Evolutionary conservation across 2,329 filamentous ascomycete genomes (phyloP), one percentile per base, ranked within the genome.

Genomic region (Beauveria rudraprayagi): DNA sequence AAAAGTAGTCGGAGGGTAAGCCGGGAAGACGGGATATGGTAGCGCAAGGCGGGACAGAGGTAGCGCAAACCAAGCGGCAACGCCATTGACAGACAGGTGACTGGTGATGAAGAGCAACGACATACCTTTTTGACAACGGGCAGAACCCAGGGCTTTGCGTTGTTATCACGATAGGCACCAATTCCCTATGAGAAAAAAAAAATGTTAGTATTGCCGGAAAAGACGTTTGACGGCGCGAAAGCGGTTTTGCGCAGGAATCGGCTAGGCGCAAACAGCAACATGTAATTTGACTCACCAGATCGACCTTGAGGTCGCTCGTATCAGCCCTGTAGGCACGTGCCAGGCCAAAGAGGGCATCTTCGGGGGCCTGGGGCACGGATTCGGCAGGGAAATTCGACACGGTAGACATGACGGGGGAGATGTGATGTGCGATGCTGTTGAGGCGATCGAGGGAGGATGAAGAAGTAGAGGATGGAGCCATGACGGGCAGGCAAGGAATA

Each of bases 91-190:
- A 22, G 19, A 28, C 14, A 44, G 8, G 40, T 22, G 34, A 10
- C 17, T 34, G 26, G 28, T 9, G 17, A 19, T 34, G 30, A 34
- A 19, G 22, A 34, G 47, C 41, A 17, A 41, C 17, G 44, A 46
- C 10, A 51, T 78, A 96, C 93, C 90, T 96, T 95, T 79, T 91
- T 95, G 64, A 97, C 93, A 2, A 97, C 93, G 22, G 94, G 93
- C 65, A 99, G 78, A 64, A 99, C 87, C 94, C 94, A 99, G 3
- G 94, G 94, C 80, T 97, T 97, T 64, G 92, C 93, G 72, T 92
- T 89, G 78, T 97, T 83, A 71, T 96, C 94, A 73, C 94, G 84
- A 78, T 99, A 99, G 62, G 94, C 94, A 68, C 94, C 94, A 78
- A 97, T 86, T 62, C 85, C 85, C 83, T 85, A 62, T 30, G 52